Base-by-base conservation (phyloP, 176 grass and related monocot genomes). In the Elymus sibiricus region DNA sequence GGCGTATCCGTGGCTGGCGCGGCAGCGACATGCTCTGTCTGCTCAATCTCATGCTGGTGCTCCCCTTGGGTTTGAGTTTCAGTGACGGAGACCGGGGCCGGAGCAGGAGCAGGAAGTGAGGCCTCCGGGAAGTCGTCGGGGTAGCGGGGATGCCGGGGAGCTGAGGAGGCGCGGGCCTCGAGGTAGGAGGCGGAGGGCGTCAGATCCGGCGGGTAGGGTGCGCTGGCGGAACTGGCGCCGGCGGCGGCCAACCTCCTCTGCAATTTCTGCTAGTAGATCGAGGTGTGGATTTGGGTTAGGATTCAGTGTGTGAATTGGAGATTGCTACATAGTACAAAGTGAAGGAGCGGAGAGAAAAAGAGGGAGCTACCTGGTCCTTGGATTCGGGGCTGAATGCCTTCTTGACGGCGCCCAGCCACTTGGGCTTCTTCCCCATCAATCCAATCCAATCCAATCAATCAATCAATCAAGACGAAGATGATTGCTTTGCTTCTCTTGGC, bases 401-500 rank as follows among this genome's bases (percentile, higher is more conserved):
- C 74, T 94, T 94, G 71, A 94, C 90, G 80, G 81, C 92, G 22
- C 90, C 93, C 73, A 92, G 89, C 93, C 93, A 94, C 85, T 92
- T 94, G 19, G 64, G 87, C 79, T 87, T 94, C 90, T 90, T 94
- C 46, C 92, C 92, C 92, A 94, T 94, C 49, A 17, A 46, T 44
- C n/a, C 43, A 44, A 44, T 14, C 44, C 5, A 14, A 46, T 44
- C n/a, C 42, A 11, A 43, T 44, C 11, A 46, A 47, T 14, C 44
- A 5, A 0, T 46, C 43, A 29, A 34, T 34, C 13, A 47, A 47
- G 44, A 49, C 16, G 1, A 51, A 53, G 49, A 53, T 56, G 53
- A 22, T 9, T 56, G 53, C 53, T 56, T 56, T 22, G 49, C 16
- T 53, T 51, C 1, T 15, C 6, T 49, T 49, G 14, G 31, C 7